Conservation (phyloP, 768 basidiomycete genomes). For the Serendipita sp. region DNA sequence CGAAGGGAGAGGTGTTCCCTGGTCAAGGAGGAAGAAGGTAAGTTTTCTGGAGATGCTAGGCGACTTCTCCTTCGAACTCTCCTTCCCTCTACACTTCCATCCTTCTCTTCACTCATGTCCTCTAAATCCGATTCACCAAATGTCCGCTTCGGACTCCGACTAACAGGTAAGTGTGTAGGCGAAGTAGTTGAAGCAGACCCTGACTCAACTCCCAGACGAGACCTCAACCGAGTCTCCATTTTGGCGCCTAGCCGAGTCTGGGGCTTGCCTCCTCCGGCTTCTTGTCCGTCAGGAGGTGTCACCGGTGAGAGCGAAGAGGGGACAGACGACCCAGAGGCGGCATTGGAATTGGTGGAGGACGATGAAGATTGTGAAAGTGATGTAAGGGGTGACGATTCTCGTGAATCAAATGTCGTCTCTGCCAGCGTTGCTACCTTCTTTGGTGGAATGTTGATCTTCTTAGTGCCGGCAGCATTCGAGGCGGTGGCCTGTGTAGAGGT, state of each 20-base stretch:
- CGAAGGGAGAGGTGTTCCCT: conserved; percentile 7
- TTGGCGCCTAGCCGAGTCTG: conserved; percentile 7
- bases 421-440: conserved; percentile 9
- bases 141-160: conserved; percentile 32
- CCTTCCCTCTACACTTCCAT: neutral
- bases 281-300: neutral
- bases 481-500: conserved; percentile 19
- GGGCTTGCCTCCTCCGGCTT: conserved; percentile 4
- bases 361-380: conserved; percentile 3
- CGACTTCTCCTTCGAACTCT: conserved; percentile 3
- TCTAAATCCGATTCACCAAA: conserved; percentile 36
- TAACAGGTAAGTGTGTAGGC: too few relatives aligned
- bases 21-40: conserved; percentile 13
- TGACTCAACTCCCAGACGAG: conserved; percentile 6
- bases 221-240: conserved; percentile 22
- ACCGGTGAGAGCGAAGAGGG: conserved; percentile 12
- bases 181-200: neutral
- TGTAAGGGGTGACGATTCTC: neutral
- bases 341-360: neutral
- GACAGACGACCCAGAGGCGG: conserved; percentile 8
- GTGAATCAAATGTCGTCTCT: conserved; percentile 3
- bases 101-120: conserved; percentile 13
- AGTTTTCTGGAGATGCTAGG: conserved; percentile 15
- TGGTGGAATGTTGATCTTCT: conserved; percentile 13
- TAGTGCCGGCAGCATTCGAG: conserved; percentile 13